A percentile compares a stretch with the other conserved stretches of the same genome.
These are phyloP conservation scores for Saccharomyces hybrid DNA, from an alignment of 1,139 yeast genomes.

Conservation along the genomic window DNA sequence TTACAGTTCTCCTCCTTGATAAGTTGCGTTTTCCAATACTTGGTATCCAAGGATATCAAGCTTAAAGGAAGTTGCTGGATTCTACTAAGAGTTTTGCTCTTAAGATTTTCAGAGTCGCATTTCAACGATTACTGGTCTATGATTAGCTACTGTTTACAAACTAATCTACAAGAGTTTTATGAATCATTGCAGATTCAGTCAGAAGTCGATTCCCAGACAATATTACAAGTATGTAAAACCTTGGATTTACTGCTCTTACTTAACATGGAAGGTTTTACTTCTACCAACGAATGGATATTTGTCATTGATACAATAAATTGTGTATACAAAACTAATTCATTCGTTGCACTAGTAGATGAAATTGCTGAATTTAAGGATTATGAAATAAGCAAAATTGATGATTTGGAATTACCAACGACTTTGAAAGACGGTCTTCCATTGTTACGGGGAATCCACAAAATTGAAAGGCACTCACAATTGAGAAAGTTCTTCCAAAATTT, in stretches of 20 bases:
- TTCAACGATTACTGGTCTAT: conserved; percentile 65
- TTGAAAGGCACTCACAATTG: conserved; percentile 39
- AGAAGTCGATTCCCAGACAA: conserved; percentile 38
- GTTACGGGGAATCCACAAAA: conserved; percentile 38
- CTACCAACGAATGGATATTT: conserved; percentile 75
- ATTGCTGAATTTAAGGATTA: conserved; percentile 40
- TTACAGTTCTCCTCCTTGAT: conserved; percentile 27
- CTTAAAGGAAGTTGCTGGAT: conserved; percentile 33
- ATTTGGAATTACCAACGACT: conserved; percentile 25
- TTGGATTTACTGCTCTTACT: conserved; percentile 65
- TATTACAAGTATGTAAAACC: conserved; percentile 62
- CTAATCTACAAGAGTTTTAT: conserved; percentile 42
- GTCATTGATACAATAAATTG: conserved; percentile 66
- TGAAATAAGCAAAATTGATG: conserved; percentile 15
- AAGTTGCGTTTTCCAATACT: conserved; percentile 21
- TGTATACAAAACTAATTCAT: conserved; percentile 36
- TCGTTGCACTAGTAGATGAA: conserved; percentile 42
- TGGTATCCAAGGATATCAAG: conserved; percentile 20
- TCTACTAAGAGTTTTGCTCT: conserved; percentile 54
- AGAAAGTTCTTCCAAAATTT: conserved; percentile 64
- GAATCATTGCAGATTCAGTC: conserved; percentile 34
- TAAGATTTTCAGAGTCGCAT: conserved; percentile 58
- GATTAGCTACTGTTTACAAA: conserved; percentile 53
- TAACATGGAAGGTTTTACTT: conserved; percentile 69
- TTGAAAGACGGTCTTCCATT: conserved; percentile 48